Percentiles rank a stretch among this genome's conserved stretches.
These are phyloP conservation scores for Raffaelea ambrosiae DNA, from an alignment of 2,329 filamentous ascomycete genomes.

Conservation along the genomic window DNA sequence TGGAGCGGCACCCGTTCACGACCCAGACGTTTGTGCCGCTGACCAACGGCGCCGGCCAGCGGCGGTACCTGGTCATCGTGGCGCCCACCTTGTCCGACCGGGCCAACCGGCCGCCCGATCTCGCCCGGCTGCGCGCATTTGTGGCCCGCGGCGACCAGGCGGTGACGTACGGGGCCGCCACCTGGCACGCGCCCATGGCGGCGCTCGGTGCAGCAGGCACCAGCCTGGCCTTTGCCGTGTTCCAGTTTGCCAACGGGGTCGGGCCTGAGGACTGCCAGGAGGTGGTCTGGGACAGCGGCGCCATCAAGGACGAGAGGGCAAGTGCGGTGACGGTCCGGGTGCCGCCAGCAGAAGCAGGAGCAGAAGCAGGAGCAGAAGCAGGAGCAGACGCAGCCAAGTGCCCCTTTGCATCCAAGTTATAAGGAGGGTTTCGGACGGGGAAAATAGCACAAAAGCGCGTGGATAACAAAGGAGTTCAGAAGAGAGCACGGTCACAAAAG, in stretches of 20 bases:
- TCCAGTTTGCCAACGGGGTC: constrained; percentile 82
- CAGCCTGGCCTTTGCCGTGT: constrained; percentile 77
- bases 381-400: neutral
- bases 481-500: no score
- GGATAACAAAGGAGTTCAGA: no score
- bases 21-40: constrained; percentile 89
- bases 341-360: neutral
- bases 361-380: neutral
- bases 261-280: constrained; percentile 83
- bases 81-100: constrained; percentile 56
- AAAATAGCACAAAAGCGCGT: no score
- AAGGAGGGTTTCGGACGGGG: neutral
- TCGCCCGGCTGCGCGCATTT: constrained; percentile 65
- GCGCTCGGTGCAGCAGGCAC: constrained; percentile 55
- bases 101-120: constrained; percentile 58
- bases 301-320: neutral
- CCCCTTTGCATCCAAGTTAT: neutral
- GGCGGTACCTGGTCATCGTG: constrained; percentile 74
- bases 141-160: constrained; percentile 69
- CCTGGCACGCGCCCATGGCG: constrained; percentile 96
- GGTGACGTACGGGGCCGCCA: constrained; percentile 85
- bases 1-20: constrained; percentile 90
- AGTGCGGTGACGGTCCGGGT: neutral
- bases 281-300: constrained; percentile 33
- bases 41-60: constrained; percentile 30